Base-by-base conservation (phyloP, 1,284 basidiomycete genomes). In the Inonotus obliquus region DNA sequence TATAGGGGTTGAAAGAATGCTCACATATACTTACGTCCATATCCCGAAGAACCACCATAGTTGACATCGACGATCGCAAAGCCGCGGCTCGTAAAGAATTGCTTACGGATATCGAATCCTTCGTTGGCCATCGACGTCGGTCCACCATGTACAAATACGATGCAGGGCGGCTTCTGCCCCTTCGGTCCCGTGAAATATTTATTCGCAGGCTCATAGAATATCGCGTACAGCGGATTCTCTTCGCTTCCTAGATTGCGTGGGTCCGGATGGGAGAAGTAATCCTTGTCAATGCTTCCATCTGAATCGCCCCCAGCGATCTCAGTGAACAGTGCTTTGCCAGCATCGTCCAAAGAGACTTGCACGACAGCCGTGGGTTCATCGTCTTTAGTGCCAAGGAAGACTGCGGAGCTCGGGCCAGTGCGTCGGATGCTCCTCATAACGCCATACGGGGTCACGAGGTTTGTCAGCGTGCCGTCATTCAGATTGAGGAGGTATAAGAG, bases 1-100 rank as follows among this genome's bases (percentile, higher is more conserved):
- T 17, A 55, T n/a, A n/a, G n/a, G n/a, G n/a, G n/a, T n/a, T n/a
- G n/a, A n/a, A n/a, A n/a, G n/a, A 38, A 23, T n/a, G n/a, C 19
- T 2, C 37, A 78, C 81, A 74, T 76, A 64, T 85, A 89, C 51
- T 74, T 71, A 2, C 84, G 78, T 0, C 87, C 87, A 65, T 85
- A 87, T 0, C 85, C 85, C 4, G 82, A 83, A 4, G 83, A 86
- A 0, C 89, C 89, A 5, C 86, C 79, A 66, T 88, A 89, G 67
- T 89, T 86, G 14, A 91, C 85, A 61, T 83, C 81, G 77, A 84
- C 75, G 76, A 70, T 70, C 4, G 70, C 73, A 63, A 73, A 89
- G n/a, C 87, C 87, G 3, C 87, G 78, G n/a, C 79, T 81, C 0
- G 86, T 89, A 65, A 81, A 91, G 68, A 79, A 91, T 63, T 86